These are phyloP conservation scores for Juglanconis juglandina DNA, from an alignment of 2,329 filamentous ascomycete genomes.

Conservation along the genomic window DNA sequence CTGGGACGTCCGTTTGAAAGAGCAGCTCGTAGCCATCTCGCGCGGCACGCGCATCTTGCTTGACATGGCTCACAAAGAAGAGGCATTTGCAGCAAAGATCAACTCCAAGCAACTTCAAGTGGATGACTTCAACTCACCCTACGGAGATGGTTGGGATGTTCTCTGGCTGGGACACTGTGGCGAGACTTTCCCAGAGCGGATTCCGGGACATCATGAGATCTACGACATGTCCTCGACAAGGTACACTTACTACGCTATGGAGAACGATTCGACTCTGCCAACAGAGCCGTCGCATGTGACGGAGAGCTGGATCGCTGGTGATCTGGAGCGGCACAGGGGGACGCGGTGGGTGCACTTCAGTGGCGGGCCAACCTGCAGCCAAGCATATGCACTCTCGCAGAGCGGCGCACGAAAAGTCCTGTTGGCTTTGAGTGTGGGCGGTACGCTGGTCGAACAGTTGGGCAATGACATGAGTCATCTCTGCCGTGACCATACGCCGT, in stretches of 20 bases:
- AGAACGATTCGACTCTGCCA: slow-evolving; percentile 12
- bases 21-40: slow-evolving; percentile 30
- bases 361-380: slow-evolving; percentile 17
- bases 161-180: slow-evolving; percentile 38
- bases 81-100: background rate
- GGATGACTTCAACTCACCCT: slow-evolving; percentile 20
- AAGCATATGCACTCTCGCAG: slow-evolving; percentile 16
- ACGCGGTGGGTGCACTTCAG: slow-evolving; percentile 19
- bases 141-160: slow-evolving; percentile 34
- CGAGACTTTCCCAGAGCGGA: slow-evolving; percentile 18
- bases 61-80: slow-evolving; percentile 20
- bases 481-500: slow-evolving; percentile 12
- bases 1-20: slow-evolving; percentile 35
- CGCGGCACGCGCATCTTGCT: slow-evolving; percentile 29
- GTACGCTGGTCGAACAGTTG: slow-evolving; percentile 14
- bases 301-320: slow-evolving; percentile 13
- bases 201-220: slow-evolving; percentile 16
- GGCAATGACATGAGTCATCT: slow-evolving; percentile 17
- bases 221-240: slow-evolving; percentile 7
- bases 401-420: slow-evolving; percentile 15
- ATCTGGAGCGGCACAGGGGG: slow-evolving; percentile 5
- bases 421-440: slow-evolving; percentile 14
- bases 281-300: background rate
- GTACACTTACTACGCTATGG: slow-evolving; percentile 17
- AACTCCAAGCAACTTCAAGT: background rate